phyloP scores from a whole-genome alignment of 768 basidiomycete genomes.

The Suillus luteus region DNA sequence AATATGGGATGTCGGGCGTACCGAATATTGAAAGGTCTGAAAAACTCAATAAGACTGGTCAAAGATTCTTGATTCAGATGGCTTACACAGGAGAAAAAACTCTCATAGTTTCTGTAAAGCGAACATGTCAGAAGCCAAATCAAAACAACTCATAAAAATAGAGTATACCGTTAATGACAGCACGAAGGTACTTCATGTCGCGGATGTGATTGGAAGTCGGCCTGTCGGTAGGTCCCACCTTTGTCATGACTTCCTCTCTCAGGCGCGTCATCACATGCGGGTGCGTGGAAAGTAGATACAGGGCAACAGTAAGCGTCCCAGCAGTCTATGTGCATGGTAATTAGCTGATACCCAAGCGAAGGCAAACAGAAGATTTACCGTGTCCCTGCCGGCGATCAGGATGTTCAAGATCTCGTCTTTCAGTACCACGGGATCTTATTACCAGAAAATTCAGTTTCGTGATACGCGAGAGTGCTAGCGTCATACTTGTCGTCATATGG shows the following conservation, averaged over 20 bases:
- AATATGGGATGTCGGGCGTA: slow-evolving; percentile 17
- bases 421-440: slow-evolving; percentile 29
- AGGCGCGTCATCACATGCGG: slow-evolving; percentile 48
- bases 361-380: neutral
- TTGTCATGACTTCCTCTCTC: slow-evolving; percentile 54
- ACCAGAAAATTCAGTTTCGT: neutral
- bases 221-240: slow-evolving; percentile 48
- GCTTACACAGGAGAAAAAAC: slow-evolving; percentile 53
- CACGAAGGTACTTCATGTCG: slow-evolving; percentile 64
- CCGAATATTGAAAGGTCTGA: slow-evolving; percentile 52
- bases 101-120: slow-evolving; percentile 49
- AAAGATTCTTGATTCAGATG: neutral
- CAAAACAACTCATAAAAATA: neutral
- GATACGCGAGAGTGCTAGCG: slow-evolving; percentile 33
- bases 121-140: neutral
- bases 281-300: slow-evolving; percentile 53
- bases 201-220: slow-evolving; percentile 58
- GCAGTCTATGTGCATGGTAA: slow-evolving; percentile 37
- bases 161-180: slow-evolving; percentile 59
- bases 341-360: slow-evolving; percentile 32
- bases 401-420: slow-evolving; percentile 38
- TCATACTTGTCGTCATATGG: slow-evolving; percentile 44
- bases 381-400: slow-evolving; percentile 34
- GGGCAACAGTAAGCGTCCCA: slow-evolving; percentile 35
- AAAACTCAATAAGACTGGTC: neutral